phyloP scores from a whole-genome alignment of 2,329 filamentous ascomycete species.

The Pestalotiopsis fici region DNA sequence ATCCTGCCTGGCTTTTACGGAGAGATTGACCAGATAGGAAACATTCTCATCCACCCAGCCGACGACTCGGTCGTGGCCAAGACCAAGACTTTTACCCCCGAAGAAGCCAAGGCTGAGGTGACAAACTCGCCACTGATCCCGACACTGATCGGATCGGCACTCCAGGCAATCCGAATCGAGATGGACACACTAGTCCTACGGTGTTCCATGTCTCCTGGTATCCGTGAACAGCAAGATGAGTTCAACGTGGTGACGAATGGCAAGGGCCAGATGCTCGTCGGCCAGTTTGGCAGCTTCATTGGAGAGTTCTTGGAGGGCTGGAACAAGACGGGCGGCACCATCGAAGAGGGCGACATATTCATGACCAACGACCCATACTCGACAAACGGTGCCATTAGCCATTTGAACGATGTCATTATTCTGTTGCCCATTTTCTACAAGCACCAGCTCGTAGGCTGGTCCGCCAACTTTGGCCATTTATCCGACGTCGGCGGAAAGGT shows the following conservation, averaged over 20 bases:
- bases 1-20: slow-evolving; percentile 47
- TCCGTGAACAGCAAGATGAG: slow-evolving; percentile 52
- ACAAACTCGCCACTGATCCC: slow-evolving; percentile 40
- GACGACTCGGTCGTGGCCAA: slow-evolving; percentile 26
- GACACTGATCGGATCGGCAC: slow-evolving; percentile 43
- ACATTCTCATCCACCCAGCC: slow-evolving; percentile 46
- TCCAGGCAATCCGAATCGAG: slow-evolving; percentile 46
- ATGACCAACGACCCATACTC: slow-evolving; percentile 53
- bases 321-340: slow-evolving; percentile 35
- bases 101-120: slow-evolving; percentile 36
- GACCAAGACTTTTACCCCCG: slow-evolving; percentile 31
- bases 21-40: slow-evolving; percentile 47
- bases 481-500: slow-evolving; percentile 47
- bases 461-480: slow-evolving; percentile 51
- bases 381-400: slow-evolving; percentile 48
- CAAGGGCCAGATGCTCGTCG: slow-evolving; percentile 49
- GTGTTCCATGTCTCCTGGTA: slow-evolving; percentile 50
- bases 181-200: slow-evolving; percentile 54
- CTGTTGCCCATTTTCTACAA: slow-evolving; percentile 47
- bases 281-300: slow-evolving; percentile 52
- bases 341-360: slow-evolving; percentile 51
- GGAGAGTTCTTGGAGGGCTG: slow-evolving; percentile 45
- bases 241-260: slow-evolving; percentile 54
- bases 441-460: slow-evolving; percentile 45
- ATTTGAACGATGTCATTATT: slow-evolving; percentile 51